These are phyloP conservation scores for Dipsacomyces acuminosporus DNA, from an alignment of 371 early-diverging fungal species.

Conservation along the genomic window DNA sequence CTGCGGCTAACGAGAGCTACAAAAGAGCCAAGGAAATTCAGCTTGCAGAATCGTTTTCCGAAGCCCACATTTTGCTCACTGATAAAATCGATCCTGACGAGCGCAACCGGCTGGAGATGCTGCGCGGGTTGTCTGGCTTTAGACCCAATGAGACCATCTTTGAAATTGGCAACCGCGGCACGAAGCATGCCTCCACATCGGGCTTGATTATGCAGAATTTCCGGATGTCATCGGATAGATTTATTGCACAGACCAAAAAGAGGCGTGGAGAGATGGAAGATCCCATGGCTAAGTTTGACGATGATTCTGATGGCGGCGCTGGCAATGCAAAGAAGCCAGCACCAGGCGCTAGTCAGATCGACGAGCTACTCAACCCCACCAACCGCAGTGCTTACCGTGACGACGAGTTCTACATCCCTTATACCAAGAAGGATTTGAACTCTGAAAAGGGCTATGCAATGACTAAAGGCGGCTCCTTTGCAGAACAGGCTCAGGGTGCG, in stretches of 20 bases:
- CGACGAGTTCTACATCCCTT: slow-evolving; percentile 84
- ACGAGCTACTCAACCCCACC: slow-evolving; percentile 26
- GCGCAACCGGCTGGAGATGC: slow-evolving; percentile 58
- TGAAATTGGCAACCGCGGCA: slow-evolving; percentile 81
- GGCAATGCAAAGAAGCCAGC: neutral
- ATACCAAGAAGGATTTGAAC: slow-evolving; percentile 77
- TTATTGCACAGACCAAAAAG: slow-evolving; percentile 55
- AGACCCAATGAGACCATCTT: slow-evolving; percentile 89
- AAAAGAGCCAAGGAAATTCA: slow-evolving; percentile 77
- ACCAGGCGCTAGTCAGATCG: slow-evolving; percentile 32
- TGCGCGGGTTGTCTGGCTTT: slow-evolving; percentile 71
- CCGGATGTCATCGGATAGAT: slow-evolving; percentile 56
- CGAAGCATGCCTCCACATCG: slow-evolving; percentile 65
- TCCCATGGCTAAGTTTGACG: slow-evolving; percentile 24
- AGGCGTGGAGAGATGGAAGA: slow-evolving; percentile 43
- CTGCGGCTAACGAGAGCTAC: slow-evolving; percentile 78
- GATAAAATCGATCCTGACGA: slow-evolving; percentile 50
- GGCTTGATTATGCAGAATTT: slow-evolving; percentile 74
- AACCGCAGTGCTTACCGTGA: slow-evolving; percentile 59
- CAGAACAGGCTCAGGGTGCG: slow-evolving; percentile 74
- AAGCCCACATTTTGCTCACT: slow-evolving; percentile 72
- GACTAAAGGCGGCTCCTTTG: slow-evolving; percentile 66
- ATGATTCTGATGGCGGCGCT: slow-evolving; percentile 3
- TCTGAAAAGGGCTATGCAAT: slow-evolving; percentile 91
- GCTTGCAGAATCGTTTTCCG: slow-evolving; percentile 53